These are phyloP conservation scores for Pseudoscleropodium purum DNA, from an alignment of 225 moss, liverwort and hornwort genomes.

Conservation along the genomic window DNA sequence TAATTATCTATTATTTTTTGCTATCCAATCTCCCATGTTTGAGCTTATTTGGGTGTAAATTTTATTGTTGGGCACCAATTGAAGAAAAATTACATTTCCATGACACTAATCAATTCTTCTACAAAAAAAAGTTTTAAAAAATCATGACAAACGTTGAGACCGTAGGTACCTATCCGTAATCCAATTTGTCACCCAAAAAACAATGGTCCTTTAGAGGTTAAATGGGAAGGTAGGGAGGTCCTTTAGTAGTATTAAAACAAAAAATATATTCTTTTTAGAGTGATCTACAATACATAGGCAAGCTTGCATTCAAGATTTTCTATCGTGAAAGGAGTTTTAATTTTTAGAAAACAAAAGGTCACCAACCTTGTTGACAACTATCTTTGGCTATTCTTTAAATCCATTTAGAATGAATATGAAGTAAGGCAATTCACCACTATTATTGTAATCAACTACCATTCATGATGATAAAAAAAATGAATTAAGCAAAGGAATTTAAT, in stretches of 20 bases:
- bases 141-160: too few relatives aligned
- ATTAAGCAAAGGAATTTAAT: background rate
- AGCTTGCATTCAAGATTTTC: background rate
- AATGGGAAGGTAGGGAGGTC: background rate
- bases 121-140: too few relatives aligned
- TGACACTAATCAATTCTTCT: too few relatives aligned
- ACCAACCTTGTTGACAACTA: fast-evolving
- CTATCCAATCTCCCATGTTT: too few relatives aligned
- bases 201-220: background rate
- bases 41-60: too few relatives aligned
- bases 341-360: background rate
- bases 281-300: fast-evolving
- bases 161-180: too few relatives aligned
- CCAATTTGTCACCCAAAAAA: too few relatives aligned
- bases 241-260: fast-evolving
- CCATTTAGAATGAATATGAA: background rate
- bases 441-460: fast-evolving
- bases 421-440: background rate
- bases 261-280: background rate
- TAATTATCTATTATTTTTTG: too few relatives aligned
- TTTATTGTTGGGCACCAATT: too few relatives aligned
- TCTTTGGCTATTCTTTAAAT: background rate
- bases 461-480: background rate
- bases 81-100: too few relatives aligned
- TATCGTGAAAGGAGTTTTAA: fast-evolving